These are phyloP conservation scores for Arabidopsis suecica DNA, from an alignment of 345 rosid species.

Conservation along the genomic window DNA sequence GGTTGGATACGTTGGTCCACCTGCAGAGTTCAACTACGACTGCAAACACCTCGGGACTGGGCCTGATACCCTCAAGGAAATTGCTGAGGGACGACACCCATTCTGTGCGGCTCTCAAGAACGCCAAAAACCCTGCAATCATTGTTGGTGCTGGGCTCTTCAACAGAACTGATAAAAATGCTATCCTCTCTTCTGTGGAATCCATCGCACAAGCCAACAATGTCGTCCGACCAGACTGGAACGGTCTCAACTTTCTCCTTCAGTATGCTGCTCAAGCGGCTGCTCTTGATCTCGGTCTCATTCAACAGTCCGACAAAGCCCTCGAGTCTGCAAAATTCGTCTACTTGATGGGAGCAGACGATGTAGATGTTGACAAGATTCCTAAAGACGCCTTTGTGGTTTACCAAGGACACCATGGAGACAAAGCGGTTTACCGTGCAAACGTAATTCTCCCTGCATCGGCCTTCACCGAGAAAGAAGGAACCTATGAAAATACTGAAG, in stretches of 20 bases:
- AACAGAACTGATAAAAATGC: constrained; percentile 86
- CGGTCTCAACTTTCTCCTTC: constrained; percentile 86
- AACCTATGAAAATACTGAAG: constrained; percentile 94
- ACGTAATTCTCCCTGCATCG: constrained; percentile 86
- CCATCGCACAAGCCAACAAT: constrained; percentile 72
- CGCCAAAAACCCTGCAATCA: constrained; percentile 92
- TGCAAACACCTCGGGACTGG: constrained; percentile 89
- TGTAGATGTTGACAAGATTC: constrained; percentile 75
- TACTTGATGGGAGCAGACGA: constrained; percentile 99
- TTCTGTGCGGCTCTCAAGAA: constrained; percentile 65
- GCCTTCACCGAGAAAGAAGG: constrained; percentile 98
- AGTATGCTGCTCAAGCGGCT: constrained; percentile 96
- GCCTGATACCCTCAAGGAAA: constrained; percentile 74
- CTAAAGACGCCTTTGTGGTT: constrained; percentile 88
- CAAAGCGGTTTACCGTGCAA: constrained; percentile 82
- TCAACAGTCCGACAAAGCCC: constrained; percentile 69
- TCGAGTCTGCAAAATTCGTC: constrained; percentile 81
- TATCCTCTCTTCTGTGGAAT: constrained; percentile 69
- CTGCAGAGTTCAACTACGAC: constrained; percentile 82
- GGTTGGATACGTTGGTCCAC: constrained; percentile 89
- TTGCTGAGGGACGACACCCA: constrained; percentile 81
- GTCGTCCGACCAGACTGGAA: constrained; percentile 93
- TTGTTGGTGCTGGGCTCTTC: constrained; percentile 87
- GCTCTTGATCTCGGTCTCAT: constrained; percentile 97
- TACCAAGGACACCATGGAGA: constrained; percentile 99